Evolutionary conservation across 805 yeast genomes (phyloP), one percentile per base, ranked within the genome.

Genomic region (Lachancea fermentati): DNA sequence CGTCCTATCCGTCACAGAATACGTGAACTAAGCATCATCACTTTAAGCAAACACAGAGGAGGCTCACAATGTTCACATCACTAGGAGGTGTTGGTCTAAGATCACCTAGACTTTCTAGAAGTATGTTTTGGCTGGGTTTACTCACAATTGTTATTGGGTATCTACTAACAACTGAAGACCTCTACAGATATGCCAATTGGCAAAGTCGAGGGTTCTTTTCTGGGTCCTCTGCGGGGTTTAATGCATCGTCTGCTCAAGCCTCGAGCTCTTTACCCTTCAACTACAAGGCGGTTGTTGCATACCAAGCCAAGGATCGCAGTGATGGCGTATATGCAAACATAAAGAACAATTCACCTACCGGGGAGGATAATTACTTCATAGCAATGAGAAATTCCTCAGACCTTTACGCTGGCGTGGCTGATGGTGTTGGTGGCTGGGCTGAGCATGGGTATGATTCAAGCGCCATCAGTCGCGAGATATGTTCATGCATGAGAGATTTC

Each of bases 341-440:
- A 30, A 46, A 60, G 53, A 53, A 52, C 19, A 66, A 68, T 4
- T 82, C 88, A 4, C 78, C 85, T 4, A 72, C 86, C 2, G 94
- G 94, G 3, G 94, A 85, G 55, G 94, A 85, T 55, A 84, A 81
- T 55, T 78, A 71, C 51, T 77, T 84, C 43, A 67, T 79, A 19
- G 61, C 61, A 16, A 26, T 19, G 14, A 64, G 64, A 19, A 42
- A 48, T 3, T 46, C 51, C 1, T 42, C 44, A 8, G 60, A 55
- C 26, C 46, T 81, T 0, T 75, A 82, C 4, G 71, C 79, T n/a
- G 94, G 91, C 16, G 93, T 85, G 3, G 83, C 96, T 4, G 98
- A 91, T 64, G 98, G 98, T 11, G 97, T 93, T 3, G 97, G 97
- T 12, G 97, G 97, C 3, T 91, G 97, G 97, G 76, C 85, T 1